Evolutionary conservation across 2,329 filamentous ascomycete genomes (phyloP), one percentile per base, ranked within the genome.

Genomic region (Stachybotrys echinatus): DNA sequence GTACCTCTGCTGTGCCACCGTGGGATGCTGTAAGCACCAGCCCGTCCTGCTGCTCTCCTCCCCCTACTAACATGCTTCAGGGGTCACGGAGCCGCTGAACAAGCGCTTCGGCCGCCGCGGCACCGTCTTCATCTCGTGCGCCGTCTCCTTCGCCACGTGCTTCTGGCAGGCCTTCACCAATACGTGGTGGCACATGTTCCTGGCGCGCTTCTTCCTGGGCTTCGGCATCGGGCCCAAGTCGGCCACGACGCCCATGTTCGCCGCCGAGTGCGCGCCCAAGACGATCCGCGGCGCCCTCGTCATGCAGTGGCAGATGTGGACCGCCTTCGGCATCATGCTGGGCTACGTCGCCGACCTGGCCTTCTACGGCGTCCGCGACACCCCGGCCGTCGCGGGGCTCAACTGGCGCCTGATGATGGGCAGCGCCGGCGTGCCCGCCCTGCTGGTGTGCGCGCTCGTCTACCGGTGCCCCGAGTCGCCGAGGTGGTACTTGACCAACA

Each of bases 101-200:
- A 76, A 80, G 51, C 77, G 69, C 59, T 80, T 84, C 49, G 83
- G 83, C 6, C 77, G 83, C 31, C 75, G 83, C 2, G 81, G 83
- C 23, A 85, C 81, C 4, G 84, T 85, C 47, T 84, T 85, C 60
- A 74, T 84, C 49, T 81, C 81, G 2, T 83, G 81, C 52, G 72
- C 77, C 48, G 73, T 67, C 52, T 80, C 79, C 67, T 63, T 67
- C 72, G n/a, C 63, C 73, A 53, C 66, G 67, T 45, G 76, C 66
- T 39, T 81, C 79, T 61, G 79, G 80, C 47, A 85, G 81, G 80
- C 65, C 3, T 50, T 76, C 65, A 68, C 75, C 52, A 72, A 83
- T 43, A 77, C 79, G 44, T 76, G 80, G 45, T 40, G 38, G 38
- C 64, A 65, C 27, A 57, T 69, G 6, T 48, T 69, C 4, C 50